Conservation (phyloP, 805 yeast genomes). For the Wickerhamiella australiensis region DNA sequence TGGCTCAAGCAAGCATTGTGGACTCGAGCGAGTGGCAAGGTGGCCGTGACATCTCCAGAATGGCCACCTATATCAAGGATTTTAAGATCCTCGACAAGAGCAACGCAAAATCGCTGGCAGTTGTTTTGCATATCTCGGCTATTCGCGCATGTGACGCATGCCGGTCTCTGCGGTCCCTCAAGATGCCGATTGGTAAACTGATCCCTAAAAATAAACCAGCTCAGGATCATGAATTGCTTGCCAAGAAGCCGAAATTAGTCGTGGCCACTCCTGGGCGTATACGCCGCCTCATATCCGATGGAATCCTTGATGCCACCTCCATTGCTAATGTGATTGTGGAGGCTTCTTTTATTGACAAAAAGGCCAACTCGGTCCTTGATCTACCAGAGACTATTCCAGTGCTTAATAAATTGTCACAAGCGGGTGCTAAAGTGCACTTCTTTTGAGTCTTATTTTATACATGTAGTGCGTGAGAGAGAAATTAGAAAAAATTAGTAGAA, state of each 20-base stretch:
- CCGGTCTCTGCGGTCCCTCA: constrained; percentile 36
- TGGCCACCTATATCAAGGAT: constrained; percentile 41
- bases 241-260: constrained; percentile 34
- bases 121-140: constrained; percentile 61
- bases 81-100: constrained; percentile 29
- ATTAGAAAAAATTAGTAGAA: no score
- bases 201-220: constrained; percentile 63
- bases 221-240: constrained; percentile 44
- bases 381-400: constrained; percentile 25
- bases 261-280: constrained; percentile 57
- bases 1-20: constrained; percentile 45
- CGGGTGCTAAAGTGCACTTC: constrained; percentile 37
- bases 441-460: no score
- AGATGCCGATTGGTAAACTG: constrained; percentile 40
- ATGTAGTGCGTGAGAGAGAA: no score
- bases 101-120: constrained; percentile 36
- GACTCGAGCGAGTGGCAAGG: constrained; percentile 49
- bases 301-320: constrained; percentile 34
- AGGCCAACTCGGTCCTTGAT: constrained; percentile 52
- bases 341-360: constrained; percentile 47
- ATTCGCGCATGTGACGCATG: constrained; percentile 77
- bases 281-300: constrained; percentile 36
- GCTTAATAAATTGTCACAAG: constrained; percentile 18
- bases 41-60: constrained; percentile 43
- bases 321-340: constrained; percentile 49